A percentile compares a stretch with the other conserved stretches of the same genome.
phyloP scores from a whole-genome alignment of 192 early-diverging fungal genomes.

The Dispira parvispora region DNA sequence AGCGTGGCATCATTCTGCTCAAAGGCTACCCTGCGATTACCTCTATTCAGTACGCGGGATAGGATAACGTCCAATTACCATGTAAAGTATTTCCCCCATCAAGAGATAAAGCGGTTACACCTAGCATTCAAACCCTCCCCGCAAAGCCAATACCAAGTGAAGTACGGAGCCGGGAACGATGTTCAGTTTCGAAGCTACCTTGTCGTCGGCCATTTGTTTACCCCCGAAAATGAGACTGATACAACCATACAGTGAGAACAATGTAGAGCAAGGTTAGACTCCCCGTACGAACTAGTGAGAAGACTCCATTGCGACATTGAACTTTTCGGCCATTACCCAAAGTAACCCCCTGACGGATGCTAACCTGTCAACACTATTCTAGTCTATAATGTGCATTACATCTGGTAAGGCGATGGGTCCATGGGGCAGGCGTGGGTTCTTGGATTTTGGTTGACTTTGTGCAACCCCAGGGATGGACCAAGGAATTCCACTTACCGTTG shows the following conservation, averaged over 20 bases:
- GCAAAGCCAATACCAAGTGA: not conserved
- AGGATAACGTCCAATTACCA: too few species aligned
- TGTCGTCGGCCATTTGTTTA: conserved; percentile 83
- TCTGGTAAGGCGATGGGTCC: not conserved
- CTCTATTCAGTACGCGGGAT: too few species aligned
- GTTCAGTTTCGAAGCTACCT: conserved; percentile 7
- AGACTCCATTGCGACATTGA: not conserved
- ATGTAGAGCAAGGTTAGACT: not conserved
- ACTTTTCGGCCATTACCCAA: not conserved
- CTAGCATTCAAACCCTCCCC: not conserved
- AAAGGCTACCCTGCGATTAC: too few species aligned
- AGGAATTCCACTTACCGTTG: conserved; percentile 37
- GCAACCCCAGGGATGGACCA: not conserved
- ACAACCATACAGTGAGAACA: not conserved
- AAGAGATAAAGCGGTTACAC: too few species aligned
- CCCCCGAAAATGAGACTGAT: conserved; percentile 67
- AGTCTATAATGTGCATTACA: not conserved
- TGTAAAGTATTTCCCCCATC: too few species aligned
- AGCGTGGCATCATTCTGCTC: too few species aligned
- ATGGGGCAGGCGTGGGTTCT: not conserved
- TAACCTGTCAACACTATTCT: not conserved
- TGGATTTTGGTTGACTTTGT: not conserved
- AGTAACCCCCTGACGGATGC: conserved; percentile 5
- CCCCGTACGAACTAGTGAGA: too few species aligned
- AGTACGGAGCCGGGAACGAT: not conserved